These are phyloP conservation scores for Xylaria sp. DNA, from an alignment of 2,329 filamentous ascomycete species.

Conservation along the genomic window DNA sequence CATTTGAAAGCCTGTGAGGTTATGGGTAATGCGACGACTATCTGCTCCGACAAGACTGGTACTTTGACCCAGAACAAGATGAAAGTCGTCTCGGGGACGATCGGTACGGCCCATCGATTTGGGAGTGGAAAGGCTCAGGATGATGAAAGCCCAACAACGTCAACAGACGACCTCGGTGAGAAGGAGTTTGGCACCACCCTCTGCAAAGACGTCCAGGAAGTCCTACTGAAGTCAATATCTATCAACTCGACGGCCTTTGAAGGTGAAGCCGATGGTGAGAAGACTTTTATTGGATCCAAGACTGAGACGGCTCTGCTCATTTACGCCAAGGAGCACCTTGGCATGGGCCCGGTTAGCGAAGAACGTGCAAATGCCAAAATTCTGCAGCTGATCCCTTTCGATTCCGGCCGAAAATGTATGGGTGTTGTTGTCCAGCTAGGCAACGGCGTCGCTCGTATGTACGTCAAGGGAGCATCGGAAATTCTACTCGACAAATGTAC, in stretches of 20 bases:
- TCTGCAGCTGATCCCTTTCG: conserved; percentile 73
- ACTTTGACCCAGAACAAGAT: conserved; percentile 71
- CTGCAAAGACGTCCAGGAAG: conserved; percentile 49
- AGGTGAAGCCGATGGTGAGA: conserved; percentile 67
- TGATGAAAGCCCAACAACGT: conserved; percentile 16
- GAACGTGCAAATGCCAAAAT: conserved; percentile 63
- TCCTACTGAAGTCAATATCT: conserved; percentile 62
- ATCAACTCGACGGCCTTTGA: conserved; percentile 78
- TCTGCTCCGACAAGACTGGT: conserved; percentile 70
- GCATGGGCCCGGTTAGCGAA: conserved; percentile 66
- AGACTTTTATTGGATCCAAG: conserved; percentile 75
- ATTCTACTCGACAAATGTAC: conserved; percentile 63
- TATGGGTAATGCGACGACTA: conserved; percentile 77
- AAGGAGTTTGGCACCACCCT: conserved; percentile 53
- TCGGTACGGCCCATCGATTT: conserved; percentile 60
- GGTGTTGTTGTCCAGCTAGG: conserved; percentile 58
- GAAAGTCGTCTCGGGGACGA: conserved; percentile 64
- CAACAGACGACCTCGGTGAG: conserved; percentile 42
- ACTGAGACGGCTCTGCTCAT: conserved; percentile 76
- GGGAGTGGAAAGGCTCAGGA: conserved; percentile 41
- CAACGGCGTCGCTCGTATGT: conserved; percentile 56
- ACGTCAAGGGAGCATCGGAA: conserved; percentile 67
- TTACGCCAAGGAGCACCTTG: conserved; percentile 67
- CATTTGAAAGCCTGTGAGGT: conserved; percentile 79
- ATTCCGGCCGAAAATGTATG: conserved; percentile 76